phyloP scores from a whole-genome alignment of 2,329 filamentous ascomycete genomes.

The Phaeophleospora eucalypticola region DNA sequence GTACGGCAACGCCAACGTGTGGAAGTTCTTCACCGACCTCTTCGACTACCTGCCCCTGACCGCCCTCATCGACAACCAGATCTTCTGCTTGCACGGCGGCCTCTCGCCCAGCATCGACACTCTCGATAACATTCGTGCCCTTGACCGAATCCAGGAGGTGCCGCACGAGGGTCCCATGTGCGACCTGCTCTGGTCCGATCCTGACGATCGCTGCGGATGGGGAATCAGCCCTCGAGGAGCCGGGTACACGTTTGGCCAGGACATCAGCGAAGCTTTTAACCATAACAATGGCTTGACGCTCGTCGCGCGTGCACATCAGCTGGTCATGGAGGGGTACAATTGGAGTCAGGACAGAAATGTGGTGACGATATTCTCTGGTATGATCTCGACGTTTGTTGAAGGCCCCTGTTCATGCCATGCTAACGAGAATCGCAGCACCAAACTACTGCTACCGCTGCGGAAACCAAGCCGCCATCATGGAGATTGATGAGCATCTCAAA shows the following conservation, averaged over 20 bases:
- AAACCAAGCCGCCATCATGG: constrained; percentile 99
- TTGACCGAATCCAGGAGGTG: constrained; percentile 97
- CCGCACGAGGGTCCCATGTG: constrained; percentile 98
- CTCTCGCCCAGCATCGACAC: constrained; percentile 95
- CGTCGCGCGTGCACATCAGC: constrained; percentile 92
- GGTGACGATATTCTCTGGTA: constrained; percentile 96
- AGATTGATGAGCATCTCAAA: constrained; percentile 98
- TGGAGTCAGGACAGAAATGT: constrained; percentile 99
- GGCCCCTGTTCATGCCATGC: constrained; percentile 14
- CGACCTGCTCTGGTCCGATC: constrained; percentile 95
- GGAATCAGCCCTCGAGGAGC: constrained; percentile 63
- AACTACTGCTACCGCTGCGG: constrained; percentile 97
- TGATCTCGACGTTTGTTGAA: no score
- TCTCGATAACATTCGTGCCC: constrained; percentile 87
- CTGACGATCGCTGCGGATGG: constrained; percentile 81
- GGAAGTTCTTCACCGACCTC: constrained; percentile 98
- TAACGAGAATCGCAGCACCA: constrained; percentile 42
- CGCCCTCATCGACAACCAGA: constrained; percentile 97
- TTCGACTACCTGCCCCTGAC: constrained; percentile 98
- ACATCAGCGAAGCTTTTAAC: constrained; percentile 98
- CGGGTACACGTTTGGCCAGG: constrained; percentile 71
- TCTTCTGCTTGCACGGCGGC: constrained; percentile 97
- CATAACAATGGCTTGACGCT: constrained; percentile 97
- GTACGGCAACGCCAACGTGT: constrained; percentile 98
- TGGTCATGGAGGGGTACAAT: constrained; percentile 99